Evolutionary conservation across 306 rosid species (phyloP), one percentile per base, ranked within the genome.

Genomic region (Herpetospermum pedunculosum): DNA sequence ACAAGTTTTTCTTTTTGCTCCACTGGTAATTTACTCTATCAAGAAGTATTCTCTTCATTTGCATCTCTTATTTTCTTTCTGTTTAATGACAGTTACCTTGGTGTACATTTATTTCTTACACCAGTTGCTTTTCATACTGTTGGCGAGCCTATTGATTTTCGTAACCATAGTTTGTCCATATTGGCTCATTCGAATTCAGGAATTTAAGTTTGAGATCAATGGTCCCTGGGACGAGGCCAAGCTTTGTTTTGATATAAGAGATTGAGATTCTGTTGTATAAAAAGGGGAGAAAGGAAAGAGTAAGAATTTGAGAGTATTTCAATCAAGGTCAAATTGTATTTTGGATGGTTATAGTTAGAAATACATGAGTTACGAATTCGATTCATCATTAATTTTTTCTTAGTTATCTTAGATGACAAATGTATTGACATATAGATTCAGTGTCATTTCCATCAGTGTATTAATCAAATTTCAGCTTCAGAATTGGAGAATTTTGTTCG

Each of bases 151-250:
- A 76, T 54, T 93, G 88, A 78, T 90, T 58, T 87, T 87, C 79
- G 97, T 89, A 34, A 90, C 87, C 38, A 72, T 90, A 58, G 88
- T 89, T 1, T 93, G 98, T 75, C 98, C 98, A 40, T 90, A 83
- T 76, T 90, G 98, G 87, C 98, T 93, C 70, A 90, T 89, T 73
- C 77, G 89, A 75, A 88, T 93, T 80, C 97, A 93, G 75, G 93
- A 89, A 34, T 93, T 87, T 78, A 90, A 90, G 83, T 93, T 93
- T 81, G 97, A 87, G 85, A 93, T 93, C 75, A 86, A 93, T 79
- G 97, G 97, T 49, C 96, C 98, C 1, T 93, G 98, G 98, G 98
- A 93, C 38, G 98, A 93, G 85, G 98, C 93, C 60, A 93, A 86
- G 88, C 98, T 93, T 80, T 90, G 96, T 79, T 90, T 90, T 82